Evolutionary conservation across 192 early-diverging fungal species (phyloP).

Genomic region (Coemansia sp.): DNA sequence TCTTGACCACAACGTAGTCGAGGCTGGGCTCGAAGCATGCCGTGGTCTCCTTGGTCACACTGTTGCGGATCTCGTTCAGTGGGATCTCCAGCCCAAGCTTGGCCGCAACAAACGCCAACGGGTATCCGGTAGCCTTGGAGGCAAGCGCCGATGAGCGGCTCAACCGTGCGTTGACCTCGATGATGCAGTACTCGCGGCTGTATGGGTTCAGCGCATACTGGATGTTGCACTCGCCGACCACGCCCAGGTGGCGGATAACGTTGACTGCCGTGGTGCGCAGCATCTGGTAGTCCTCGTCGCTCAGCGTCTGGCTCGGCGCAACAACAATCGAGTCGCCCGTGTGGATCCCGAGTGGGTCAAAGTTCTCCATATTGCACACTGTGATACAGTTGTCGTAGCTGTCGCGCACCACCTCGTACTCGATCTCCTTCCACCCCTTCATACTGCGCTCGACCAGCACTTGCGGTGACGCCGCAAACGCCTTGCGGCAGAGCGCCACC

Average conservation of each 20-base stretch:
- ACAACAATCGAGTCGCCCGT: constrained; percentile 99
- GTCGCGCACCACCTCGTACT: constrained; percentile 97
- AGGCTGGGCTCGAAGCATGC: constrained; percentile 97
- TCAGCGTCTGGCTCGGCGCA: constrained; percentile 95
- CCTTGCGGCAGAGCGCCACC: constrained; percentile 75
- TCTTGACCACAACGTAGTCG: constrained; percentile 89
- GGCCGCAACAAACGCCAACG: constrained; percentile 97
- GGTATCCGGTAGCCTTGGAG: constrained; percentile 98
- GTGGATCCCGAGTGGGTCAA: constrained; percentile 98
- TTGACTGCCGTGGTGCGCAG: constrained; percentile 94
- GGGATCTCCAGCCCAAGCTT: constrained; percentile 94
- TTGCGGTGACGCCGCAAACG: constrained; percentile 92
- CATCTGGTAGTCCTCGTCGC: constrained; percentile 99
- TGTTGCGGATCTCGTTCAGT: constrained; percentile 92
- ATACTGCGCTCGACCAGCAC: constrained; percentile 93
- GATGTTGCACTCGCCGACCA: constrained; percentile 99
- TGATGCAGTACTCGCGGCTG: constrained; percentile 95
- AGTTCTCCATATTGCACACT: constrained; percentile 99
- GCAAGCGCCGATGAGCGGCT: constrained; percentile 92
- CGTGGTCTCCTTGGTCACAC: constrained; percentile 92
- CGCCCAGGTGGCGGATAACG: constrained; percentile 95
- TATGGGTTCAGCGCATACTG: constrained; percentile 97
- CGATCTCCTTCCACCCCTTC: constrained; percentile 99
- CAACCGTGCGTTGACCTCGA: constrained; percentile 98
- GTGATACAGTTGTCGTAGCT: constrained; percentile 96